These are phyloP conservation scores for Phaeosphaeriaceae sp. DNA, from an alignment of 2,329 filamentous ascomycete genomes.

Conservation along the genomic window DNA sequence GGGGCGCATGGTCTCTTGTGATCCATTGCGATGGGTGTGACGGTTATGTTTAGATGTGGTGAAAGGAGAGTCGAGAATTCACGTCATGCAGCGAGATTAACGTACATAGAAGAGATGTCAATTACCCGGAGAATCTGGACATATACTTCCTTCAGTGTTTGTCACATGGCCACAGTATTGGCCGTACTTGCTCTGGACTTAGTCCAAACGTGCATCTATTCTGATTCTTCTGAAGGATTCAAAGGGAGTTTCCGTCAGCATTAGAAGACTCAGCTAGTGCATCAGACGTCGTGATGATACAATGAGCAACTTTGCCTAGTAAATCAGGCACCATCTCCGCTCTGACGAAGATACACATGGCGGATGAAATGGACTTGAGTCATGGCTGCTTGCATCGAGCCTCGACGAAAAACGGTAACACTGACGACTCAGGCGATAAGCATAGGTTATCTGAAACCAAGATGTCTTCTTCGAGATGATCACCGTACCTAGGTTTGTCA, in stretches of 20 bases:
- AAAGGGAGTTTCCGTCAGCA: background rate
- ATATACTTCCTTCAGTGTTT: no score
- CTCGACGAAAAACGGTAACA: background rate
- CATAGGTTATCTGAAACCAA: background rate
- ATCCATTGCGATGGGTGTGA: background rate
- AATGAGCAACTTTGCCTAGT: background rate
- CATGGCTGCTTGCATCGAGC: background rate
- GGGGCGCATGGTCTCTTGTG: background rate
- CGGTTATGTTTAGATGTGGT: no score
- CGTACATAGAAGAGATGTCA: no score
- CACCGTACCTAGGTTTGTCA: background rate
- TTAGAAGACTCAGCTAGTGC: background rate
- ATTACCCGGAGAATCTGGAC: no score
- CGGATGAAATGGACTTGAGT: background rate
- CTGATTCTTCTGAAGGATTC: background rate
- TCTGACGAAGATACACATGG: background rate
- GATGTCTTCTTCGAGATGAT: background rate
- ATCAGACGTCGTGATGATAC: background rate
- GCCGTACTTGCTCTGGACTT: no score
- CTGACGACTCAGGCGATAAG: background rate
- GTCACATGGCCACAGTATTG: no score
- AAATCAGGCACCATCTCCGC: background rate
- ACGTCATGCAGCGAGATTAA: no score
- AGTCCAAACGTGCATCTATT: no score
- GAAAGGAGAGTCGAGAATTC: no score